A percentile compares a stretch with the other conserved stretches of the same genome.
Evolutionary conservation across 371 early-diverging fungal genomes (phyloP).

Genomic region (Conidiobolus incongruus): DNA sequence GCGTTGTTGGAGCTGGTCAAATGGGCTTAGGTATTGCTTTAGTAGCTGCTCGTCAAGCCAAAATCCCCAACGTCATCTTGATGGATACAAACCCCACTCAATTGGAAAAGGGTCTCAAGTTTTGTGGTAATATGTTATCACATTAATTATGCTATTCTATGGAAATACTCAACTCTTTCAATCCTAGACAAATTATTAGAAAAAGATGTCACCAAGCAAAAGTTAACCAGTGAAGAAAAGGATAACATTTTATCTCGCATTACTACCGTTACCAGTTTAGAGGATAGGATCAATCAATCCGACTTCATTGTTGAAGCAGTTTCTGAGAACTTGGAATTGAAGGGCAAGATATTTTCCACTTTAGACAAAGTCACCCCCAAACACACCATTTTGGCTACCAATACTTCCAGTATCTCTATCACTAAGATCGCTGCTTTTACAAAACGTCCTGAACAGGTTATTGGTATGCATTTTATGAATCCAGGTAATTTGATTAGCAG

Average conservation of each 20-base stretch:
- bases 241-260: slow-evolving; percentile 38
- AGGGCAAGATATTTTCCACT: slow-evolving; percentile 57
- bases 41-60: slow-evolving; percentile 73
- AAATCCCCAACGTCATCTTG: slow-evolving; percentile 40
- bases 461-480: not conserved
- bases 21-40: slow-evolving; percentile 90
- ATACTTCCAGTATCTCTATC: slow-evolving; percentile 86
- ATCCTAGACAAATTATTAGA: slow-evolving; percentile 57
- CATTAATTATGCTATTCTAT: too few species aligned
- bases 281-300: slow-evolving; percentile 22
- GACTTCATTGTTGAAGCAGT: slow-evolving; percentile 92
- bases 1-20: slow-evolving; percentile 66
- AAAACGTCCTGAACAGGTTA: slow-evolving; percentile 44
- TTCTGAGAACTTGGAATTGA: slow-evolving; percentile 75
- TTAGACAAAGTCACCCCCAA: slow-evolving; percentile 40
- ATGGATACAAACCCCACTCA: slow-evolving; percentile 67
- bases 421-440: slow-evolving; percentile 89
- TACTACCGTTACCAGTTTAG: slow-evolving; percentile 25
- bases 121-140: too few species aligned
- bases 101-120: slow-evolving; percentile 54
- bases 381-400: slow-evolving; percentile 79
- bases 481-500: not conserved
- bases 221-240: slow-evolving; percentile 57
- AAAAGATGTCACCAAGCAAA: slow-evolving; percentile 77
- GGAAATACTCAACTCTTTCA: too few species aligned